phyloP scores from a whole-genome alignment of 768 basidiomycete genomes.

The Cystobasidium onofrii region DNA sequence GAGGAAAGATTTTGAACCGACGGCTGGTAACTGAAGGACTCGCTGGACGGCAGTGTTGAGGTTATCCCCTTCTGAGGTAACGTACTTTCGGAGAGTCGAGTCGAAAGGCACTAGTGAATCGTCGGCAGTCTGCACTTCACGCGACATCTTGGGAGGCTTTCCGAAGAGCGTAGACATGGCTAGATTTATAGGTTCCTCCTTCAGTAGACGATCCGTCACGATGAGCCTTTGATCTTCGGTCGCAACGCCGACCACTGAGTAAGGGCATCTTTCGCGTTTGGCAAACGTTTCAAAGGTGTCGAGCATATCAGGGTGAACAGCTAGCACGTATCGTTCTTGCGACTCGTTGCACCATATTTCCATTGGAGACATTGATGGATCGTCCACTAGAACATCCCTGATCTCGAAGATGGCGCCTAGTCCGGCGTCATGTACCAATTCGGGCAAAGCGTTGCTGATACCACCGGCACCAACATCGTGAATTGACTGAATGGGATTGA shows the following conservation, averaged over 20 bases:
- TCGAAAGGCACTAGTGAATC: conserved; percentile 58
- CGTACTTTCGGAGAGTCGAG: conserved; percentile 61
- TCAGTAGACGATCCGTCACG: conserved; percentile 77
- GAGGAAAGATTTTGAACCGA: conserved; percentile 92
- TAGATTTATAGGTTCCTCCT: conserved; percentile 70
- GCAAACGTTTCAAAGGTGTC: conserved; percentile 66
- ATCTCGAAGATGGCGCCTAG: conserved; percentile 90
- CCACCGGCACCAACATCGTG: conserved; percentile 99
- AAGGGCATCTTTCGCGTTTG: conserved; percentile 82
- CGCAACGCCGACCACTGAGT: conserved; percentile 79
- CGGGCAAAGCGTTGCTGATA: conserved; percentile 89
- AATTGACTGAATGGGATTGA: conserved; percentile 83
- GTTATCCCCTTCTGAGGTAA: conserved; percentile 45
- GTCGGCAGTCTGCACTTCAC: conserved; percentile 55
- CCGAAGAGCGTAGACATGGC: conserved; percentile 95
- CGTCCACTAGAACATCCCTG: conserved; percentile 81
- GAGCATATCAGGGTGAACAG: conserved; percentile 60
- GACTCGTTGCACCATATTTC: conserved; percentile 99
- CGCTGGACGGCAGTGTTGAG: conserved; percentile 61
- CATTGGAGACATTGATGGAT: conserved; percentile 93
- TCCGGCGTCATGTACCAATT: conserved; percentile 90
- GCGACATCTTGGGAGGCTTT: conserved; percentile 84
- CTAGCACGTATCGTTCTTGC: conserved; percentile 94
- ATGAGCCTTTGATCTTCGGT: conserved; percentile 72
- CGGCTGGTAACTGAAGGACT: conserved; percentile 80